Base-by-base conservation (phyloP, 1,284 basidiomycete species). In the Schizopora paradoxa region DNA sequence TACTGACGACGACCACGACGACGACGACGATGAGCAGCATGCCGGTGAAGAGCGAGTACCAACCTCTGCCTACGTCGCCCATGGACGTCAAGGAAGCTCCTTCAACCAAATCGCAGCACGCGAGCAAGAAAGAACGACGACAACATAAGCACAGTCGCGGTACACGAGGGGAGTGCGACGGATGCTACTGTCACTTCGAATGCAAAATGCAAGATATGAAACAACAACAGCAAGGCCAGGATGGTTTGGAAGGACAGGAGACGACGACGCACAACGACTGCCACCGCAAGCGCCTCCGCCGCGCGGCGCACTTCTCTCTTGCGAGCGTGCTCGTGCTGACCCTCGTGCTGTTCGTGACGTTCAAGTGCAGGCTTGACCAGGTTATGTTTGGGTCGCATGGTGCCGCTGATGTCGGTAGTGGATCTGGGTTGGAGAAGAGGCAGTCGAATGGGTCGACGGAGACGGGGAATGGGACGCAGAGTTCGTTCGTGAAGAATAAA, bases 401-500 rank as follows among this genome's bases (percentile, higher is more conserved):
- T 46, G 10, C 37, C 14, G 16, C 28, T 14, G 48, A 46, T 29
- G n/a, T n/a, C n/a, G 39, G 43, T n/a, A 44, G 22, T 13, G 47
- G 28, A 19, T 5, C 18, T 36, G 26, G 19, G 34, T 36, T 50
- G 10, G 40, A 40, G 13, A 43, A 36, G 27, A 38, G 48, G 11
- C 43, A 49, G 19, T 27, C 28, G 13, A 39, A 18, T 23, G 43
- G 38, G 13, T 26, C 18, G 40, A 41, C 42, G n/a, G 29, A 39
- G 25, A 45, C 14, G 11, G 23, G 25, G 5, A 26, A 41, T 25
- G n/a, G n/a, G n/a, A 19, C 29, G 4, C 26, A 43, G 5, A 39
- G 42, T 23, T 14, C 41, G 4, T 51, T 54, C 35, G 43, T 45
- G 5, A 49, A 42, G 34, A 45, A 48, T 22, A 51, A 51, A 42